Base-by-base conservation (phyloP, 139 green algal genomes). In the Chlamydomonas schloesseri region DNA sequence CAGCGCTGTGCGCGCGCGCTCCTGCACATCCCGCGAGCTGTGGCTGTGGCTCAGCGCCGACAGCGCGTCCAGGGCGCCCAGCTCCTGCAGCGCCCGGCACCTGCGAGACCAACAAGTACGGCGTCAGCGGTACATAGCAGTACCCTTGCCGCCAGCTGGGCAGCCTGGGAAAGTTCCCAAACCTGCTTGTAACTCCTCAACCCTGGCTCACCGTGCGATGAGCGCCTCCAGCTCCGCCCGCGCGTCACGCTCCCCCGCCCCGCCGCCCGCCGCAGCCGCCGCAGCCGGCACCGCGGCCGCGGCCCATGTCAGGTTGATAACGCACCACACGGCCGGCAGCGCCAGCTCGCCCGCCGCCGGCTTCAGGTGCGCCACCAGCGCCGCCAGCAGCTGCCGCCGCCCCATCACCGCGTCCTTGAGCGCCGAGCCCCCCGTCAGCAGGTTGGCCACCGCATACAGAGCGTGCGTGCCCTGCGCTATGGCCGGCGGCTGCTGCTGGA, bases 301-400 rank as follows among this genome's bases (percentile, higher is more conserved):
- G 6, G 77, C 37, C 86, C 71, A 89, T 0, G 65, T 89, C 5
- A 94, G 76, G 67, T 94, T 94, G 74, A 94, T 93, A 11, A 89
- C 81, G 71, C 87, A 92, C 91, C 91, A 94, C 14, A 91, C 81
- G 1, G 91, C 87, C 4, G 89, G 71, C 37, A 90, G 60, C 57
- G 74, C 78, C 37, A 94, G 64, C 64, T 53, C 68, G 23, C 50
- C 58, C 17, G 18, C 47, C 33, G 29, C 31, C n/a, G 64, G 50
- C n/a, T 29, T 20, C 64, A 73, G 21, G 24, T 75, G 81, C 71
- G 18, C 37, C 36, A 18, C 20, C 71, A 78, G 46, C 57, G 46
- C 37, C 65, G 69, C 64, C 60, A 93, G 83, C 79, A 93, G 79
- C 18, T 74, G 37, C 28, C 78, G 79, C 10, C 90, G 72, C 34